These are phyloP conservation scores for Furculomyces boomerangus DNA, from an alignment of 371 early-diverging fungal species.

Conservation along the genomic window DNA sequence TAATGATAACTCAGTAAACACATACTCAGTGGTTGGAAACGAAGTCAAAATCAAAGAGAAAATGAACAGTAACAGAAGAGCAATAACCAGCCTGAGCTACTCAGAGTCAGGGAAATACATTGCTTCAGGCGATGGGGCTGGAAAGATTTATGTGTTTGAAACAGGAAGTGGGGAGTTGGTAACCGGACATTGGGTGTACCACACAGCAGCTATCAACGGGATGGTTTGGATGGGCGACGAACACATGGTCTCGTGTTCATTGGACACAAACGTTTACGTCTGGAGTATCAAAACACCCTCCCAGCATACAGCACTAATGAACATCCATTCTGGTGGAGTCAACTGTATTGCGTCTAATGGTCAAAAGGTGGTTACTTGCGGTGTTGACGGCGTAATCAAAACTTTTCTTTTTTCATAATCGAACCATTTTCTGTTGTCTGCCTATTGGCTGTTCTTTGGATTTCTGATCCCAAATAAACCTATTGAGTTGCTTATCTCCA, in stretches of 20 bases:
- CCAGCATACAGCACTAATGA: conserved; percentile 52
- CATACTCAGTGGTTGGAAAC: not conserved
- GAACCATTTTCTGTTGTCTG: not conserved
- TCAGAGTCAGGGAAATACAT: conserved; percentile 49
- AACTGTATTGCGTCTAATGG: conserved; percentile 50
- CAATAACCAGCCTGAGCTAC: conserved; percentile 55
- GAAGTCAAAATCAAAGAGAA: not conserved
- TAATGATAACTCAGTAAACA: conserved; percentile 4
- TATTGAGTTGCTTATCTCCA: too few relatives aligned
- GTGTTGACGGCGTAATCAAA: conserved; percentile 78
- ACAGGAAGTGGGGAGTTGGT: conserved; percentile 27
- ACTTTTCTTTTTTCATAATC: conserved; percentile 32
- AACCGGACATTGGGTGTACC: conserved; percentile 63
- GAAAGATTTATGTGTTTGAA: conserved; percentile 63
- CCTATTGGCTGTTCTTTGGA: too few relatives aligned
- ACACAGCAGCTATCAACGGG: conserved; percentile 64
- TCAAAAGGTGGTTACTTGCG: conserved; percentile 36
- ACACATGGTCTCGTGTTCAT: conserved; percentile 59
- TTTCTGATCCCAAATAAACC: too few relatives aligned
- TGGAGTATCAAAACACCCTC: conserved; percentile 70
- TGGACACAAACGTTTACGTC: conserved; percentile 79
- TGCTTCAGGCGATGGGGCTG: conserved; percentile 66
- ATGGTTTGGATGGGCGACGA: conserved; percentile 67
- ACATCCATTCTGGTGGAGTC: conserved; percentile 70
- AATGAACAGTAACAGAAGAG: conserved; percentile 23